These are phyloP conservation scores for Claviceps arundinis DNA, from an alignment of 2,329 filamentous ascomycete species.

Conservation along the genomic window DNA sequence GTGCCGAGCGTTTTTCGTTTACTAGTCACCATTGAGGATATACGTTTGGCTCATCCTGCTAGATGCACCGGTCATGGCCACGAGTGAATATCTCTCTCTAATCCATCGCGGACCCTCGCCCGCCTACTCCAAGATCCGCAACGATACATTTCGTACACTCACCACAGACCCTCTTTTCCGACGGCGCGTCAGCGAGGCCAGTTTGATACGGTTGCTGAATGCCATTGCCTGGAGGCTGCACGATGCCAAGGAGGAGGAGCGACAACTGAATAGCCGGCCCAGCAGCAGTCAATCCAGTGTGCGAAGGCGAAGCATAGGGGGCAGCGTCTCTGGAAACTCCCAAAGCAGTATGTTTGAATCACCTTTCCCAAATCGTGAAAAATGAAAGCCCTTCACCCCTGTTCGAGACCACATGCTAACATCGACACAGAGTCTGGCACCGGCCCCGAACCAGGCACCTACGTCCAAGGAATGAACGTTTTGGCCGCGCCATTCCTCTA, in stretches of 20 bases:
- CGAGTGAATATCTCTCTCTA: constrained; percentile 77
- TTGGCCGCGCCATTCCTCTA: constrained; percentile 92
- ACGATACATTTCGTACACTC: constrained; percentile 93
- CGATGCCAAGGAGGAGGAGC: constrained; percentile 50
- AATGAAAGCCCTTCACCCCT: background rate
- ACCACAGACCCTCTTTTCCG: constrained; percentile 97
- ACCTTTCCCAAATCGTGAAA: background rate
- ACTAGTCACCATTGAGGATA: constrained; percentile 76
- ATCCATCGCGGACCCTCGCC: constrained; percentile 89
- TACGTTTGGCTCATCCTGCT: constrained; percentile 95
- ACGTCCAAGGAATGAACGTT: constrained; percentile 98
- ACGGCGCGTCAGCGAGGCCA: constrained; percentile 87
- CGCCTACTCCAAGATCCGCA: constrained; percentile 92
- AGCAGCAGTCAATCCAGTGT: constrained; percentile 25
- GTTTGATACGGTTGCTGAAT: constrained; percentile 84
- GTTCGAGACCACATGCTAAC: background rate
- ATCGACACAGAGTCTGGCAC: constrained; percentile 47
- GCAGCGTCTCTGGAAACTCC: constrained; percentile 23
- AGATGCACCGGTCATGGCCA: constrained; percentile 70
- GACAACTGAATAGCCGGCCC: constrained; percentile 19
- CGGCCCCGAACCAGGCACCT: constrained; percentile 60
- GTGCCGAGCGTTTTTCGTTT: background rate
- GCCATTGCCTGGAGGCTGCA: constrained; percentile 89
- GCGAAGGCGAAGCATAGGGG: constrained; percentile 18
- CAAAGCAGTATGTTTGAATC: constrained; percentile 25